Percentiles rank a stretch among this genome's conserved stretches.
These are phyloP conservation scores for Glaciozyma antarctica DNA, from an alignment of 768 basidiomycete genomes.

Conservation along the genomic window DNA sequence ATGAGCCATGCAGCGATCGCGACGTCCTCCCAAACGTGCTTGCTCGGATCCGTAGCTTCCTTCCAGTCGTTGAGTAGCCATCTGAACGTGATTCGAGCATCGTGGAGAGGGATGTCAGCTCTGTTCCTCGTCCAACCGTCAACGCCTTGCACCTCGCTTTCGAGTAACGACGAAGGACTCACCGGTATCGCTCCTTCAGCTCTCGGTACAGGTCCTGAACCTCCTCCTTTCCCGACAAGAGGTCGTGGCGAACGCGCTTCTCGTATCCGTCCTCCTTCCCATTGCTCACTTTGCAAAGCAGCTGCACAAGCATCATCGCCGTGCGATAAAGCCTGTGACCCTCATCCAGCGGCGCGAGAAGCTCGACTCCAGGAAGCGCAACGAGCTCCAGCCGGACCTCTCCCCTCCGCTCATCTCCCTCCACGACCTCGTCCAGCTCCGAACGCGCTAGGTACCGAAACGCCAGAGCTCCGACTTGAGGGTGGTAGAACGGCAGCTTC, in stretches of 20 bases:
- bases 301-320: constrained; percentile 66
- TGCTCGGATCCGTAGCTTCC: constrained; percentile 73
- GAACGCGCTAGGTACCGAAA: constrained; percentile 54
- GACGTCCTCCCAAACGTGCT: constrained; percentile 93
- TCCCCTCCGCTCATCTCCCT: too few relatives aligned
- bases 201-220: constrained; percentile 87
- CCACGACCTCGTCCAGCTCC: not conserved
- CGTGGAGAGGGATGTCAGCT: constrained; percentile 4
- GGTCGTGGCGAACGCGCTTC: constrained; percentile 77
- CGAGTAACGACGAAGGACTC: constrained; percentile 31
- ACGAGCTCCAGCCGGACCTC: constrained; percentile 17
- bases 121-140: not conserved
- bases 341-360: not conserved
- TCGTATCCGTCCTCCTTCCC: constrained; percentile 59
- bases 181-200: constrained; percentile 75
- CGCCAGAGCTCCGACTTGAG: constrained; percentile 65
- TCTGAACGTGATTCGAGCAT: constrained; percentile 29
- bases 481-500: constrained; percentile 78
- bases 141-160: not conserved
- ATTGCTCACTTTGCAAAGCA: constrained; percentile 79
- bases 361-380: not conserved
- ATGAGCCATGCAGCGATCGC: constrained; percentile 90
- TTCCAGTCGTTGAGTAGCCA: constrained; percentile 56
- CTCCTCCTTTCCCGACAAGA: constrained; percentile 57
- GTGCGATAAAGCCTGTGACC: constrained; percentile 64